phyloP scores from a whole-genome alignment of 371 early-diverging fungal genomes.

The Mortierella sp. region DNA sequence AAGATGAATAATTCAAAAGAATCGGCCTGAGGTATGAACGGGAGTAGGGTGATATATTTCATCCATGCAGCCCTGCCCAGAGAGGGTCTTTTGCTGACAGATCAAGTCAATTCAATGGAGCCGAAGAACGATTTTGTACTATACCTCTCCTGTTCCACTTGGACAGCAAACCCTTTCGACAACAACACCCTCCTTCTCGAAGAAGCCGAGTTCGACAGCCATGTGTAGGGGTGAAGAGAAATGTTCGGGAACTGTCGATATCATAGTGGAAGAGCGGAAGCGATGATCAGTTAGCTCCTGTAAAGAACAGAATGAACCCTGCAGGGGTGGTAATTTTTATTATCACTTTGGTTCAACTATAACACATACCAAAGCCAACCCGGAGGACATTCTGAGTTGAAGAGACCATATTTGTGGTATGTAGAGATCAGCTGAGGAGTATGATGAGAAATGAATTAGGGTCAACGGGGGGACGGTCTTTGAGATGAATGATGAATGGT shows the following conservation, averaged over 20 bases:
- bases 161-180: slow-evolving; percentile 77
- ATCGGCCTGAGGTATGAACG: too few relatives aligned
- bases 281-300: too few relatives aligned
- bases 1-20: too few relatives aligned
- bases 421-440: not conserved
- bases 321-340: too few relatives aligned
- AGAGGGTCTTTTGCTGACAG: too few relatives aligned
- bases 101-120: not conserved
- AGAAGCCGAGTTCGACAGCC: slow-evolving; percentile 70
- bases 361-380: slow-evolving; percentile 48
- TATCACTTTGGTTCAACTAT: too few relatives aligned
- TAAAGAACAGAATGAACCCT: too few relatives aligned
- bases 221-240: slow-evolving; percentile 86
- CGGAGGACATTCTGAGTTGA: slow-evolving; percentile 45
- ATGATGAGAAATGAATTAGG: slow-evolving; percentile 1
- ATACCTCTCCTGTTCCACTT: slow-evolving; percentile 82
- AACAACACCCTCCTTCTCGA: slow-evolving; percentile 65
- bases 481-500: slow-evolving; percentile 1
- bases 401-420: slow-evolving; percentile 16
- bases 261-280: too few relatives aligned
- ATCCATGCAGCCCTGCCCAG: too few relatives aligned
- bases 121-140: slow-evolving; percentile 1
- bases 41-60: too few relatives aligned
- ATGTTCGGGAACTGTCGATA: slow-evolving; percentile 93
- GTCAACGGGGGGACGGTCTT: too few relatives aligned